These are phyloP conservation scores for Nemania sp. DNA, from an alignment of 2,329 filamentous ascomycete species.

Conservation along the genomic window DNA sequence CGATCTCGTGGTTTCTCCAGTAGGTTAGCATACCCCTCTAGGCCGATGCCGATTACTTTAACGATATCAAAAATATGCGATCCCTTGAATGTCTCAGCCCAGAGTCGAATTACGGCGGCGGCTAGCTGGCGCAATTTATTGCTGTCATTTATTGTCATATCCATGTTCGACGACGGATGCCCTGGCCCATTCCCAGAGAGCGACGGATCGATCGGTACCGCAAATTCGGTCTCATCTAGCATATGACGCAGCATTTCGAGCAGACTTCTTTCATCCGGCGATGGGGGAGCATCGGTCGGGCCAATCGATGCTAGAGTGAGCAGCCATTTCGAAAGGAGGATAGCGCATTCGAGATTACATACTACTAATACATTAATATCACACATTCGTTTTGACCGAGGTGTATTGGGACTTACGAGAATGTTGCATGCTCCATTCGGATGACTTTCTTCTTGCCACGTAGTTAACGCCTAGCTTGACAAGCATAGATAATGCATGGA, in stretches of 20 bases:
- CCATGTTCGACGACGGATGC: constrained; percentile 54
- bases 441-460: constrained; percentile 69
- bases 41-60: constrained; percentile 66
- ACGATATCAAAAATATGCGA: constrained; percentile 71
- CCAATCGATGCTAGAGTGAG: constrained; percentile 66
- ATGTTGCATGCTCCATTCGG: constrained; percentile 73
- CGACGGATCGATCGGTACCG: constrained; percentile 69
- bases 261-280: constrained; percentile 65
- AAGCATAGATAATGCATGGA: constrained; percentile 75
- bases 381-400: neutral
- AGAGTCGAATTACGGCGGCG: constrained; percentile 68
- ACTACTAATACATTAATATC: constrained; percentile 54
- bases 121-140: constrained; percentile 67
- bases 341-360: constrained; percentile 72
- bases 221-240: constrained; percentile 72
- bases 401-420: constrained; percentile 60
- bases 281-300: constrained; percentile 62
- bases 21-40: constrained; percentile 69
- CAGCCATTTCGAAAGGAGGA: constrained; percentile 71
- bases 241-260: constrained; percentile 68
- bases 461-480: constrained; percentile 73
- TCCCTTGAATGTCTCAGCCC: constrained; percentile 72
- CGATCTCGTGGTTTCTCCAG: constrained; percentile 66
- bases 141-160: constrained; percentile 61
- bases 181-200: constrained; percentile 57